Evolutionary conservation across 2,329 filamentous ascomycete genomes (phyloP).

Genomic region (Aureobasidium melanogenum): DNA sequence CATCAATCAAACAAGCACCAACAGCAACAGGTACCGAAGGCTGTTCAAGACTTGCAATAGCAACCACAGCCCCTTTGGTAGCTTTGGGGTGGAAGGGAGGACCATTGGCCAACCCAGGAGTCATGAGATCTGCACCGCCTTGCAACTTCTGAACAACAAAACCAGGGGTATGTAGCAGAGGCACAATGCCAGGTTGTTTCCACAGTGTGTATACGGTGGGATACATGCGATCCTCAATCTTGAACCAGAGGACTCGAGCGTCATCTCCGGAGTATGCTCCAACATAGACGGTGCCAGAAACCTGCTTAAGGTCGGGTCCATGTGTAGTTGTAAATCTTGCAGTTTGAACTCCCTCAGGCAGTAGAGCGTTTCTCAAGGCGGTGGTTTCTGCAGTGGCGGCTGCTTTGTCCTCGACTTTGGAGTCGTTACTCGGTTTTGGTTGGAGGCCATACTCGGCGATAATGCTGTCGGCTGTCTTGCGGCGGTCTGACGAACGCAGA

Average conservation of each 20-base stretch:
- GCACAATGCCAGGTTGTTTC: constrained; percentile 52
- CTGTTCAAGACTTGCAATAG: constrained; percentile 50
- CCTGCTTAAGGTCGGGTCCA: constrained; percentile 51
- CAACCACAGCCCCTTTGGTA: constrained; percentile 53
- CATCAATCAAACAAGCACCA: constrained; percentile 56
- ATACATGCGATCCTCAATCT: constrained; percentile 48
- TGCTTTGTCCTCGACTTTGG: constrained; percentile 34
- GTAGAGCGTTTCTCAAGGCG: constrained; percentile 47
- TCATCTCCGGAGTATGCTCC: constrained; percentile 50
- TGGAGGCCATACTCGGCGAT: constrained; percentile 52
- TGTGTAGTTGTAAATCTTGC: constrained; percentile 58
- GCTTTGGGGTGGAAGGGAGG: constrained; percentile 54
- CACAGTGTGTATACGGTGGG: constrained; percentile 58
- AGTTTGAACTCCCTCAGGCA: constrained; percentile 54
- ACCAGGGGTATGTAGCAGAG: constrained; percentile 54
- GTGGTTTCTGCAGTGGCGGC: constrained; percentile 38
- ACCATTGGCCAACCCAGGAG: constrained; percentile 54
- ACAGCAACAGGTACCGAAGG: constrained; percentile 56
- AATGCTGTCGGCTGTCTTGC: constrained; percentile 58
- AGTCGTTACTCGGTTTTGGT: constrained; percentile 31
- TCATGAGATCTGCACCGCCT: constrained; percentile 60
- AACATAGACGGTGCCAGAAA: constrained; percentile 57
- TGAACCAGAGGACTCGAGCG: constrained; percentile 56
- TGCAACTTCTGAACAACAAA: constrained; percentile 55
- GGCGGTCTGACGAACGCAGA: constrained; percentile 57